These are phyloP conservation scores for Phaeolepiota aurea DNA, from an alignment of 768 basidiomycete species.

Conservation along the genomic window DNA sequence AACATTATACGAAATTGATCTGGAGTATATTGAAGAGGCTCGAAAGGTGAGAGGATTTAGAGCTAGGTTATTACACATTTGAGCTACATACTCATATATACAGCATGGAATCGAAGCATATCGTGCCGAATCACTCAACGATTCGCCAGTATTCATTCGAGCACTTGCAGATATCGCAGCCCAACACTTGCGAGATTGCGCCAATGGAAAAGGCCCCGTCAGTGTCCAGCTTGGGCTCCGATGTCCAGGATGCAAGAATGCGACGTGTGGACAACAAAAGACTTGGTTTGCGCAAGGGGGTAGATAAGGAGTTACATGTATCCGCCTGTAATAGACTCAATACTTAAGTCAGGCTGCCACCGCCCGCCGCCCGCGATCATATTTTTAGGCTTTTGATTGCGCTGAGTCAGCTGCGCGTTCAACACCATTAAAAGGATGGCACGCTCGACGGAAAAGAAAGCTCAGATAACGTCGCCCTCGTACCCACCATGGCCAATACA, in stretches of 20 bases:
- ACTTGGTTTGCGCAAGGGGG: conserved; percentile 84
- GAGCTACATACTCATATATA: background rate
- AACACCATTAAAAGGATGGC: no score
- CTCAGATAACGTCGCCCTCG: background rate
- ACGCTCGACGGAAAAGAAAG: no score
- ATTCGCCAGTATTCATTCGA: conserved; percentile 91
- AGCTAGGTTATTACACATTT: conserved; percentile 2
- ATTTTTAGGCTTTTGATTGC: background rate
- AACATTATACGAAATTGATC: conserved; percentile 92
- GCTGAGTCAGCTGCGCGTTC: no score
- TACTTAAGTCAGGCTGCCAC: no score
- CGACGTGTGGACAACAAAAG: conserved; percentile 81
- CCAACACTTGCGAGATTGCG: conserved; percentile 64
- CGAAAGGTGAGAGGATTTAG: conserved; percentile 54
- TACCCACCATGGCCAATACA: conserved; percentile 31
- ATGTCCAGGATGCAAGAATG: conserved; percentile 92
- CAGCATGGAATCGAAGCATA: conserved; percentile 89
- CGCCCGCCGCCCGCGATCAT: no score
- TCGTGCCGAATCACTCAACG: conserved; percentile 88
- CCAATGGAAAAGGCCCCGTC: conserved; percentile 51
- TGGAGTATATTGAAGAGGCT: conserved; percentile 90
- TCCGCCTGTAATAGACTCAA: no score
- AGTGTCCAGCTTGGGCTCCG: conserved; percentile 78
- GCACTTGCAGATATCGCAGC: conserved; percentile 89
- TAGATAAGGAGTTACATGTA: conserved; percentile 18